Base-by-base conservation (phyloP, 2,329 filamentous ascomycete species). In the Diaporthe humulicola region DNA sequence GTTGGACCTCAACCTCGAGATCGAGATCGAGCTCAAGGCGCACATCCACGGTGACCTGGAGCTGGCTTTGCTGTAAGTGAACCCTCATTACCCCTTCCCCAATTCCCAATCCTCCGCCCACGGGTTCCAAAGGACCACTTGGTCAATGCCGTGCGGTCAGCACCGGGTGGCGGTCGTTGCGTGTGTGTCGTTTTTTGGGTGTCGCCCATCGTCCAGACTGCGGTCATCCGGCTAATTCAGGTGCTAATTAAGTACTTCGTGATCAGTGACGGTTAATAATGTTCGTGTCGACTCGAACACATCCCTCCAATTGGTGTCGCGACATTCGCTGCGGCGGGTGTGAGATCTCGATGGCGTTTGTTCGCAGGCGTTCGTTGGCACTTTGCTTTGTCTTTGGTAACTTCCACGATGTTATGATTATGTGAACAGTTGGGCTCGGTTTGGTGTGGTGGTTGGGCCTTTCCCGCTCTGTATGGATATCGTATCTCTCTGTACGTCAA, bases 11-110 rank as follows among this genome's bases (percentile, higher is more conserved):
- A 95, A 96, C 83, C 84, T 96, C 71, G 94, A 96, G 80, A 89
- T 96, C 70, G 93, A 96, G 84, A 93, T 96, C 78, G 91, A 95
- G 83, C 86, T 96, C 72, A 95, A 95, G 86, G 94, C 94, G 28
- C 93, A 91, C 82, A 95, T 96, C 77, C 90, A 95, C 78, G 94
- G 94, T 79, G 94, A 95, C 85, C 82, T 96, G 80, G 94, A 93
- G 12, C 83, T 95, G 75, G 91, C 90, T 74, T 87, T 95, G 80
- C 90, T 93, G 93, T 95, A 89, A 78, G 85, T 84, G 6, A 19
- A 30, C 45, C 17, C 17, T 6, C 25, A 28, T n/a, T 40, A 54
- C 33, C 45, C 56, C 40, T 71, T 70, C 48, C 36, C 58, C 50
- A n/a, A 30, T 25, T 57, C 19, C 52, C 19, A 48, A 33, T 57